These are phyloP conservation scores for Solanum bulbocastanum DNA, from an alignment of 257 asterid species.

Conservation along the genomic window DNA sequence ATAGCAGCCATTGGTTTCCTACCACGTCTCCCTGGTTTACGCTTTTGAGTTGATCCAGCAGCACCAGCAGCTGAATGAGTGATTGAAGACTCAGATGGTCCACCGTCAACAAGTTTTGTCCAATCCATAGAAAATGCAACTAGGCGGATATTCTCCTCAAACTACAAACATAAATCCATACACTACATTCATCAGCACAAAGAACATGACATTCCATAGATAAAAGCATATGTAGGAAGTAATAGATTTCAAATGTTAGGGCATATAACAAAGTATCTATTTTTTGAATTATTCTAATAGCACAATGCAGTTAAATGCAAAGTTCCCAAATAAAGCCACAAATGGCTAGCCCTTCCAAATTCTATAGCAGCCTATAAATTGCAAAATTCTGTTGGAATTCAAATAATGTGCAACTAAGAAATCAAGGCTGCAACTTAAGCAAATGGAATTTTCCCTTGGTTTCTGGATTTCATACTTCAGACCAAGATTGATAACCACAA, in stretches of 20 bases:
- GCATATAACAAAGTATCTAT: neutral
- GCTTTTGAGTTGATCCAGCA: slow-evolving; percentile 58
- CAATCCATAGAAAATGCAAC: slow-evolving; percentile 73
- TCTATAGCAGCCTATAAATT: neutral
- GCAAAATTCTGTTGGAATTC: neutral
- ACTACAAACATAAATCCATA: slow-evolving; percentile 32
- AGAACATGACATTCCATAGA: neutral
- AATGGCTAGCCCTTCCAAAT: neutral
- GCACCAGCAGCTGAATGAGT: slow-evolving; percentile 32
- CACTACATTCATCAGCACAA: slow-evolving; percentile 10
- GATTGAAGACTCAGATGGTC: slow-evolving; percentile 37
- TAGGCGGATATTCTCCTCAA: slow-evolving; percentile 63
- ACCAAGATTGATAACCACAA: slow-evolving; percentile 3
- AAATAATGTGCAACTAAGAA: neutral
- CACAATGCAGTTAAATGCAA: neutral
- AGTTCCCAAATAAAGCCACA: neutral
- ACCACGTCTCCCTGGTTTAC: slow-evolving; percentile 72
- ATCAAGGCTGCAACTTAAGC: neutral
- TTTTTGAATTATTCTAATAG: neutral
- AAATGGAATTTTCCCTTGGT: neutral
- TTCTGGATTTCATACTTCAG: neutral
- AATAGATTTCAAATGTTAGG: neutral
- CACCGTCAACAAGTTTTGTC: slow-evolving; percentile 51
- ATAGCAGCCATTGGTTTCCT: slow-evolving; percentile 35
- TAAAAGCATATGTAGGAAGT: neutral